A percentile compares a stretch with the other conserved stretches of the same genome.
Evolutionary conservation across 2,329 filamentous ascomycete genomes (phyloP).

Genomic region (Trichophyton mentagrophytes): DNA sequence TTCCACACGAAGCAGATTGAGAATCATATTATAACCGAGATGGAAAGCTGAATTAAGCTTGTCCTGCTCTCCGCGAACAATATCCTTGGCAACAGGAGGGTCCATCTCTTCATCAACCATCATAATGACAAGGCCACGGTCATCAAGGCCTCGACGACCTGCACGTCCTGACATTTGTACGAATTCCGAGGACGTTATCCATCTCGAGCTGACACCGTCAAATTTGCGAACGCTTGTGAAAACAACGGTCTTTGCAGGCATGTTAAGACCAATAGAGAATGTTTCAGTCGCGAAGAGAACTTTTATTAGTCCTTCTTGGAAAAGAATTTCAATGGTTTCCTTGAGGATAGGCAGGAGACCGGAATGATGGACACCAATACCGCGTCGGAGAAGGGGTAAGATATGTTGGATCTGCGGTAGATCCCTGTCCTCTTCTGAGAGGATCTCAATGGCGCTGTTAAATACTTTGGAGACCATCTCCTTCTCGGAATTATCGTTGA

Average conservation of each 20-base stretch:
- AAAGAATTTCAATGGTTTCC: conserved; percentile 96
- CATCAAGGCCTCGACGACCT: conserved; percentile 90
- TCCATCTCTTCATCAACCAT: conserved; percentile 98
- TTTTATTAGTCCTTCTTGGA: conserved; percentile 96
- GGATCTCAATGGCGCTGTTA: conserved; percentile 76
- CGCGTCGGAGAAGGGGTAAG: conserved; percentile 72
- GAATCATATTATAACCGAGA: conserved; percentile 97
- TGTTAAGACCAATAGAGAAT: conserved; percentile 96
- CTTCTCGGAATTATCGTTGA: conserved; percentile 95
- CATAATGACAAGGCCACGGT: conserved; percentile 98
- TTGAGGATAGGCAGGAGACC: conserved; percentile 90
- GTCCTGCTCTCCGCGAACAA: conserved; percentile 93
- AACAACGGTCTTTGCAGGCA: conserved; percentile 98
- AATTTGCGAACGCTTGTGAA: conserved; percentile 95
- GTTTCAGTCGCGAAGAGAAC: conserved; percentile 96
- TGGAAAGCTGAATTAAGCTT: conserved; percentile 96
- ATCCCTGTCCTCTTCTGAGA: conserved; percentile 81
- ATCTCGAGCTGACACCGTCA: conserved; percentile 67
- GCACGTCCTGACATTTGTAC: conserved; percentile 98
- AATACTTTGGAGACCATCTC: conserved; percentile 91
- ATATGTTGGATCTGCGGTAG: conserved; percentile 86
- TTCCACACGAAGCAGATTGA: conserved; percentile 93
- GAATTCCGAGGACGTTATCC: conserved; percentile 88
- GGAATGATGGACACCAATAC: conserved; percentile 95
- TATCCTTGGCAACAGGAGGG: conserved; percentile 81